A percentile compares a stretch with the other conserved stretches of the same genome.
Conservation (phyloP, 495 filamentous ascomycete species). For the Trichoderma asperelloides region DNA sequence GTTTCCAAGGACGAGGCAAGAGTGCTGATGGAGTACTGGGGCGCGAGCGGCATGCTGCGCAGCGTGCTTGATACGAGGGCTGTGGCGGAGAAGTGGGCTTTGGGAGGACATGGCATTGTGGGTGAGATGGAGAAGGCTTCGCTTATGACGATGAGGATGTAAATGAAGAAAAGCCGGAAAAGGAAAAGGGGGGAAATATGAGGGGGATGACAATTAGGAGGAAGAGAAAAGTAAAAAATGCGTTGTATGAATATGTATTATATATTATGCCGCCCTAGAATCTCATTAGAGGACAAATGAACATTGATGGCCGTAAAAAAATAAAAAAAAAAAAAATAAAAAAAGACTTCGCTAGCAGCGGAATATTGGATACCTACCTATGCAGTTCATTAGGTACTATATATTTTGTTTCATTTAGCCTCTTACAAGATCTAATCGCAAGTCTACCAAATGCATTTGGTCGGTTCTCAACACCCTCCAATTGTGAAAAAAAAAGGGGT, state of each 20-base stretch:
- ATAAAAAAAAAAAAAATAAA: no score
- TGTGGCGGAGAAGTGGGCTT: conserved; percentile 76
- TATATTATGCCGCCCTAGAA: conserved; percentile 1
- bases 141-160: conserved; percentile 39
- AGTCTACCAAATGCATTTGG: conserved; percentile 10
- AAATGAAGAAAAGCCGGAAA: not conserved
- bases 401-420: not conserved
- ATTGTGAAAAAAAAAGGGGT: not conserved
- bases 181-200: not conserved
- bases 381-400: not conserved
- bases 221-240: not conserved
- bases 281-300: not conserved
- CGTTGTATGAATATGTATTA: conserved; percentile 9
- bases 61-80: conserved; percentile 57
- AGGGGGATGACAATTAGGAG: not conserved
- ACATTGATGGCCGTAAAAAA: no score
- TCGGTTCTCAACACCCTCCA: not conserved
- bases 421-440: not conserved
- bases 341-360: not conserved
- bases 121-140: conserved; percentile 70
- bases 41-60: conserved; percentile 70
- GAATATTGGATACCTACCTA: not conserved
- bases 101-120: conserved; percentile 72
- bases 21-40: conserved; percentile 87
- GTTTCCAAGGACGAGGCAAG: conserved; percentile 68